Evolutionary conservation across 2,329 filamentous ascomycete genomes (phyloP).

Genomic region (Aspergillus carbonarius): DNA sequence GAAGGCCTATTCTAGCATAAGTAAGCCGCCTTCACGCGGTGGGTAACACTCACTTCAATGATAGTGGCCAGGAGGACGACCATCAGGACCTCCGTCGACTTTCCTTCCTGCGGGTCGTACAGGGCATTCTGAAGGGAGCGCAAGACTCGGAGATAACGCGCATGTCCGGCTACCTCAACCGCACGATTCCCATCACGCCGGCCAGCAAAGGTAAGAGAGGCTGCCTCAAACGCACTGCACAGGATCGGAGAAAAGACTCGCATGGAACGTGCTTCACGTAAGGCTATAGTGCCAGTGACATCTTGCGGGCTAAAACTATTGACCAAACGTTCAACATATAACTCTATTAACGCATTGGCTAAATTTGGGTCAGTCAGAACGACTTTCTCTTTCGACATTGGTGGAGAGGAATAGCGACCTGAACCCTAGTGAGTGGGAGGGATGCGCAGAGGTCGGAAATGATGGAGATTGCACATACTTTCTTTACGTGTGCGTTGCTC

Average conservation of each 20-base stretch:
- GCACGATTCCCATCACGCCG: conserved; percentile 18
- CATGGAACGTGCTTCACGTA: conserved; percentile 25
- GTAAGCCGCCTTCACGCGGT: background rate
- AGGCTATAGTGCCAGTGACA: conserved; percentile 21
- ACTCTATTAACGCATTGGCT: conserved; percentile 22
- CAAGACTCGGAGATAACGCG: conserved; percentile 20
- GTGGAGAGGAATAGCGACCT: conserved; percentile 1
- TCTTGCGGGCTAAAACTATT: conserved; percentile 23
- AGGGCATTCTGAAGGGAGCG: conserved; percentile 20
- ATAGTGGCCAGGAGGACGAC: conserved; percentile 26
- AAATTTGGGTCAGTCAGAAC: conserved; percentile 16
- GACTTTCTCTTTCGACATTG: conserved; percentile 12
- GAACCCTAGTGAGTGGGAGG: conserved; percentile 1
- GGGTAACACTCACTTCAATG: conserved; percentile 19
- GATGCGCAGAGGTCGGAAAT: background rate
- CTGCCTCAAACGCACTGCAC: conserved; percentile 24
- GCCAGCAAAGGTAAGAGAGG: conserved; percentile 25
- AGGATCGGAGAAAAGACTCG: conserved; percentile 26
- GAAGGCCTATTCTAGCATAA: conserved; percentile 20
- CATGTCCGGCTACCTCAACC: conserved; percentile 21
- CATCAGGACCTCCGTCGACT: conserved; percentile 25
- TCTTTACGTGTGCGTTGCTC: background rate
- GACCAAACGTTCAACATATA: conserved; percentile 26
- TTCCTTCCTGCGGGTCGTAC: conserved; percentile 17
- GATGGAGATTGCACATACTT: conserved; percentile 1